Percentiles rank a stretch among this genome's conserved stretches.
Conservation (phyloP, 441 rosid species). For the Kokia cookei region DNA sequence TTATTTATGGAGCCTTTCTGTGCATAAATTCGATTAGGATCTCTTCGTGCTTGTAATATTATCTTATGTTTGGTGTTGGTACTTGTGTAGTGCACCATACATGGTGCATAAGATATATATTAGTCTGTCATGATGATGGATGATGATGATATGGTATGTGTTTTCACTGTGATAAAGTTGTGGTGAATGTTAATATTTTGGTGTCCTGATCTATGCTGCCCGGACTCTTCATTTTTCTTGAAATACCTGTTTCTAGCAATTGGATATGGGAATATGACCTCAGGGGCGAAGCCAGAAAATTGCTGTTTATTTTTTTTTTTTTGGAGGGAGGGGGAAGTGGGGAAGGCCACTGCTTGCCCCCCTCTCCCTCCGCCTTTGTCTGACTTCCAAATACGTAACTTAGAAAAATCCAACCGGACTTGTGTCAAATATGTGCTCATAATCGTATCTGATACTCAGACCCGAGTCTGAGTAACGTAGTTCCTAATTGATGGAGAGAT, state of each 20-base stretch:
- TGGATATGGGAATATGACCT: too few relatives aligned
- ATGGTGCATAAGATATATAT: neutral
- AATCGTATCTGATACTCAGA: too few relatives aligned
- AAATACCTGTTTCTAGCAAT: too few relatives aligned
- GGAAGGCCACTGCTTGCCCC: too few relatives aligned
- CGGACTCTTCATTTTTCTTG: too few relatives aligned
- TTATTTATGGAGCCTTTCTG: neutral
- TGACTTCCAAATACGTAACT: too few relatives aligned
- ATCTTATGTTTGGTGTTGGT: neutral
- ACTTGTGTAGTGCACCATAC: neutral
- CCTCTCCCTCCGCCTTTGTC: too few relatives aligned
- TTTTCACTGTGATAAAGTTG: neutral
- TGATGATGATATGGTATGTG: neutral
- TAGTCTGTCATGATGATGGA: neutral
- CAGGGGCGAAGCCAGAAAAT: too few relatives aligned
- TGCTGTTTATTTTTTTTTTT: too few relatives aligned
- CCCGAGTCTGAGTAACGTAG: too few relatives aligned
- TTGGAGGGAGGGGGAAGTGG: accelerated
- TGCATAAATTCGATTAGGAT: neutral
- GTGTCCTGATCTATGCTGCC: neutral
- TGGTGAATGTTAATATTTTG: neutral
- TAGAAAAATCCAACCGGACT: too few relatives aligned
- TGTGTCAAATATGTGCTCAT: too few relatives aligned
- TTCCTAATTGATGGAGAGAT: neutral
- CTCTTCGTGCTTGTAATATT: neutral